Evolutionary conservation across 1,139 yeast species (phyloP).

Genomic region (Suzukiozyma palmioleophila): DNA sequence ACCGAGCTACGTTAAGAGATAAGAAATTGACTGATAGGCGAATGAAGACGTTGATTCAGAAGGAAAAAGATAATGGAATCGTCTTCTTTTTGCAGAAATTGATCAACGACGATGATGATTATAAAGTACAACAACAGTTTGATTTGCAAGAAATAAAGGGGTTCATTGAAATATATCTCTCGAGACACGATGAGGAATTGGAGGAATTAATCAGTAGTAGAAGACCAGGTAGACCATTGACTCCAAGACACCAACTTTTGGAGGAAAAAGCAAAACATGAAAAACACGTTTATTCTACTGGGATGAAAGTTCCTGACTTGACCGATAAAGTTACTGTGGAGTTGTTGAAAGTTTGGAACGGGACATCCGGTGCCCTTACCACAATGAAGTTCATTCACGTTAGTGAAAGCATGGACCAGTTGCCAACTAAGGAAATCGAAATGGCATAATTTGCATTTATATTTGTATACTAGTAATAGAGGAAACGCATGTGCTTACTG

Average conservation of each 20-base stretch:
- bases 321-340: slow-evolving; percentile 56
- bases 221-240: slow-evolving; percentile 85
- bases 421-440: slow-evolving; percentile 24
- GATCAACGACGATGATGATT: slow-evolving; percentile 40
- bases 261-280: slow-evolving; percentile 64
- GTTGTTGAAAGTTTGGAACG: slow-evolving; percentile 69
- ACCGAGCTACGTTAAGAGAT: slow-evolving; percentile 82
- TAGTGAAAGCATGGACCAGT: slow-evolving; percentile 26
- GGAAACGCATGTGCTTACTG: no score
- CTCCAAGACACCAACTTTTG: slow-evolving; percentile 62
- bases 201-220: slow-evolving; percentile 53
- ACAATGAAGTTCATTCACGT: slow-evolving; percentile 46
- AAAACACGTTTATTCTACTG: slow-evolving; percentile 56
- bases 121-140: slow-evolving; percentile 37
- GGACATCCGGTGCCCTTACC: slow-evolving; percentile 75
- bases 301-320: slow-evolving; percentile 73
- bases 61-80: slow-evolving; percentile 54
- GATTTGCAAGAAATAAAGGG: slow-evolving; percentile 53
- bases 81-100: slow-evolving; percentile 64
- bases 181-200: slow-evolving; percentile 71
- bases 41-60: slow-evolving; percentile 50
- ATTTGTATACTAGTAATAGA: slow-evolving; percentile 1
- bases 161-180: slow-evolving; percentile 59
- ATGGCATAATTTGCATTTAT: slow-evolving; percentile 14
- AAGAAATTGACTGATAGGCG: slow-evolving; percentile 60